Evolutionary conservation across 106 monocot genomes (phyloP).

Genomic region (Dendrobium huoshanense): DNA sequence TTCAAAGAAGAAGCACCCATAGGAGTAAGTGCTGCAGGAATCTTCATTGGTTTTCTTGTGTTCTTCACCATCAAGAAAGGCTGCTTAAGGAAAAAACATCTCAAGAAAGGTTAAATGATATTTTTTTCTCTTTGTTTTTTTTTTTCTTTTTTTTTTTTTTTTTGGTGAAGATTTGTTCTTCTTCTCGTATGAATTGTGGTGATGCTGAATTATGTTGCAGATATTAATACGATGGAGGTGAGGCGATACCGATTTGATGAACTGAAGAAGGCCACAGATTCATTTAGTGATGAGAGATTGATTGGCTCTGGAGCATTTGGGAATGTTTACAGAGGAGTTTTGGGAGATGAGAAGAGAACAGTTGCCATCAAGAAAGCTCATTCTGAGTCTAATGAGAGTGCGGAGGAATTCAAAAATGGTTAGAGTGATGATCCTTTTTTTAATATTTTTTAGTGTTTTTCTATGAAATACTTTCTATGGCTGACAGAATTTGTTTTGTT

Average conservation of each 20-base stretch:
- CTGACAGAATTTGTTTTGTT: not conserved
- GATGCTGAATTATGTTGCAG: not conserved
- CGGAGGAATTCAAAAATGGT: slow-evolving; percentile 34
- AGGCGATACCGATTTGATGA: slow-evolving; percentile 12
- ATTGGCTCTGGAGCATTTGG: slow-evolving; percentile 37
- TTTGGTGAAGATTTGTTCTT: not conserved
- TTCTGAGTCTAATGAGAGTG: slow-evolving; percentile 12
- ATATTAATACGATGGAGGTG: not conserved
- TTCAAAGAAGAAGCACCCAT: not conserved
- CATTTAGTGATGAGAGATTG: slow-evolving; percentile 23
- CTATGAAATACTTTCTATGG: not conserved
- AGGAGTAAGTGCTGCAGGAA: not conserved
- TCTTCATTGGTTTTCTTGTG: not conserved
- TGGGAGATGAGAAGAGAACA: slow-evolving; percentile 14
- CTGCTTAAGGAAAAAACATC: not conserved
- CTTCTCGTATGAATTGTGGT: not conserved
- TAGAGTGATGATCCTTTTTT: not conserved
- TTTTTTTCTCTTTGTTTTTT: not conserved
- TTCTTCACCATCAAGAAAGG: slow-evolving; percentile 17
- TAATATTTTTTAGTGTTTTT: not conserved
- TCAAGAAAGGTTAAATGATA: slow-evolving; percentile 4
- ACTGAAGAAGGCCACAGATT: slow-evolving; percentile 24
- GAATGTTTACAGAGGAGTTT: slow-evolving; percentile 25
- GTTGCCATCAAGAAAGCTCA: slow-evolving; percentile 33
- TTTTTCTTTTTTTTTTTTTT: not conserved